A percentile compares a stretch with the other conserved stretches of the same genome.
Evolutionary conservation across 2,329 filamentous ascomycete genomes (phyloP).

Genomic region (Emmonsia crescens): DNA sequence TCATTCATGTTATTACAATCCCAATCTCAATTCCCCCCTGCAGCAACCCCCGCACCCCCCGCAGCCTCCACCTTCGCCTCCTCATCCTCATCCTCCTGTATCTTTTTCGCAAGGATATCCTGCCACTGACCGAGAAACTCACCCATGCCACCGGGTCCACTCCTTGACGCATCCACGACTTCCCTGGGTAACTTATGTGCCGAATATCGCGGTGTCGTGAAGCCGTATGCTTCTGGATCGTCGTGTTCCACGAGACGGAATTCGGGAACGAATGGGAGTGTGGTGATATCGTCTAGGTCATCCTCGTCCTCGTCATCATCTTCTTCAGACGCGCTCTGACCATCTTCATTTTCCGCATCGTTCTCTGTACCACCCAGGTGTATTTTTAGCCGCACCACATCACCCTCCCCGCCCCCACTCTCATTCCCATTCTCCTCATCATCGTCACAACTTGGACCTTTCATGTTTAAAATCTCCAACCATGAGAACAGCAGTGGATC

Average conservation of each 20-base stretch:
- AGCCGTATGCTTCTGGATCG: constrained; percentile 80
- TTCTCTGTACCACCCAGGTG: constrained; percentile 9
- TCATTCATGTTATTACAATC: neutral
- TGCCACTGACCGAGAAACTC: constrained; percentile 73
- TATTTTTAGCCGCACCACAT: neutral
- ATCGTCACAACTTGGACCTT: constrained; percentile 22
- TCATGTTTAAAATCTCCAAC: constrained; percentile 69
- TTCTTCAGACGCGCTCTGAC: constrained; percentile 7
- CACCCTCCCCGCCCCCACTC: neutral
- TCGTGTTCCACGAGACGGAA: constrained; percentile 71
- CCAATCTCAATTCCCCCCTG: neutral
- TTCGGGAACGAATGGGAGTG: constrained; percentile 57
- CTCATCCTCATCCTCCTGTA: constrained; percentile 28
- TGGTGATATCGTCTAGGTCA: constrained; percentile 39
- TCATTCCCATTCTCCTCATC: neutral
- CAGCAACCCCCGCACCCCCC: neutral
- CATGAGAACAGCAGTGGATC: constrained; percentile 85
- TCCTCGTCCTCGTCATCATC: constrained; percentile 28
- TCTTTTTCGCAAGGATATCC: constrained; percentile 40
- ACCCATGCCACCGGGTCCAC: constrained; percentile 63
- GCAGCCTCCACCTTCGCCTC: constrained; percentile 7
- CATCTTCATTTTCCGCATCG: constrained; percentile 14
- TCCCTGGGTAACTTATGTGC: constrained; percentile 93
- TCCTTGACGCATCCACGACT: constrained; percentile 60
- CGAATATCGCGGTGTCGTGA: constrained; percentile 77